Conservation (phyloP, 2,329 filamentous ascomycete species). For the Sordariomycetes sp. region DNA sequence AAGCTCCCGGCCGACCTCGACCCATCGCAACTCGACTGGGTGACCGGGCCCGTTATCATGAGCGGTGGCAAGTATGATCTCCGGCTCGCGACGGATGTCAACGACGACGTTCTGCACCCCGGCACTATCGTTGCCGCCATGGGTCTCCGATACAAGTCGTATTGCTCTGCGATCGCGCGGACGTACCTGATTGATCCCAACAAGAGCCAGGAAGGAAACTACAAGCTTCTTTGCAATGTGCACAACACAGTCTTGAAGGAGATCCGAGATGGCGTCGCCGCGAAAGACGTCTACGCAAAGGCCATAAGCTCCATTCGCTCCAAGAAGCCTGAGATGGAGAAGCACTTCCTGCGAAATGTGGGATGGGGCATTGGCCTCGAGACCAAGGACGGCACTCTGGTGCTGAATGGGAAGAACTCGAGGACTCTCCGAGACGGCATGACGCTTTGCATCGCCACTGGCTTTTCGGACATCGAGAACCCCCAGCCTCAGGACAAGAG, state of each 20-base stretch:
- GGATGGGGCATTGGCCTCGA: constrained; percentile 91
- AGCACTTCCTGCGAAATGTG: constrained; percentile 87
- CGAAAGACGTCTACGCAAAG: constrained; percentile 88
- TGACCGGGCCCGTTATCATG: constrained; percentile 80
- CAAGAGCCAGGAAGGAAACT: constrained; percentile 89
- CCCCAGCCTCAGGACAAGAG: constrained; percentile 80
- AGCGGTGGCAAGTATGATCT: constrained; percentile 94
- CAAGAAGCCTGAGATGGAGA: constrained; percentile 92
- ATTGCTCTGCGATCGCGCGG: constrained; percentile 82
- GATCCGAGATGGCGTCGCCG: constrained; percentile 72
- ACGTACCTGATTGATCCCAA: constrained; percentile 97
- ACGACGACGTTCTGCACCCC: constrained; percentile 73
- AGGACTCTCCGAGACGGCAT: constrained; percentile 87
- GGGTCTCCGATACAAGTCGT: constrained; percentile 90
- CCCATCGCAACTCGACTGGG: constrained; percentile 83
- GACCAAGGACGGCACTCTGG: constrained; percentile 70
- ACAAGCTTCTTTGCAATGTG: constrained; percentile 75
- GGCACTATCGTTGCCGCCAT: constrained; percentile 90
- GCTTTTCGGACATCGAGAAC: constrained; percentile 83
- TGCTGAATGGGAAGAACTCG: constrained; percentile 79
- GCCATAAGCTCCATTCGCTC: constrained; percentile 69
- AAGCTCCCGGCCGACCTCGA: constrained; percentile 86
- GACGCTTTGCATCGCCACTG: constrained; percentile 86
- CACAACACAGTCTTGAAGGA: constrained; percentile 88
- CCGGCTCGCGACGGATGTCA: constrained; percentile 66